Evolutionary conservation across 108 stramenopile genomes (phyloP).

Genomic region (Bacterosira constricta): DNA sequence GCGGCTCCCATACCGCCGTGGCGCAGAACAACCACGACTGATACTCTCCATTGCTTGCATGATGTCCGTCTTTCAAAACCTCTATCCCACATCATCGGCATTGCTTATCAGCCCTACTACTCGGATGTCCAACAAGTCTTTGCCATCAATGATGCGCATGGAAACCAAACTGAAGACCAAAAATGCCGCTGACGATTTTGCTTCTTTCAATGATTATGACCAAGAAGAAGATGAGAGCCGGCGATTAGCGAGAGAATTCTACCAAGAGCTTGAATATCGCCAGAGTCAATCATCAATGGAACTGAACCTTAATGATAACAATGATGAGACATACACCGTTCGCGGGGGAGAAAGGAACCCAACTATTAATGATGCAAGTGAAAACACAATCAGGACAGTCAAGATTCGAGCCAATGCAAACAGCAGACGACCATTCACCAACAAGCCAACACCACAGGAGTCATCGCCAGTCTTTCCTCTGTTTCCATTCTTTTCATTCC

Average conservation of each 20-base stretch:
- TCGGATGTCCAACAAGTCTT: neutral
- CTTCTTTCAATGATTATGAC: neutral
- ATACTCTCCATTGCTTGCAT: neutral
- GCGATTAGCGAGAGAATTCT: constrained; percentile 29
- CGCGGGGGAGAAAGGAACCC: no score
- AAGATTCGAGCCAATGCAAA: no score
- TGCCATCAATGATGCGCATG: neutral
- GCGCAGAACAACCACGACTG: neutral
- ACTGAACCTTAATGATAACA: neutral
- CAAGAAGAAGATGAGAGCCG: constrained; percentile 9
- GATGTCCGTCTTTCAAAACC: neutral
- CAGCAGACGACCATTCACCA: neutral
- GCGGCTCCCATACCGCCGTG: no score
- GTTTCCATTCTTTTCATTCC: constrained; percentile 1
- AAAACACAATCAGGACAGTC: neutral
- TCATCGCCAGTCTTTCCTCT: neutral
- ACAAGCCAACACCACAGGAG: neutral
- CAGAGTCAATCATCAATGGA: constrained; percentile 9
- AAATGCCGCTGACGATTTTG: neutral
- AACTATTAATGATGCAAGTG: neutral
- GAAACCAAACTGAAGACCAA: neutral
- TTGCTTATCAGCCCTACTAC: neutral
- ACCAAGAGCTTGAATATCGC: constrained; percentile 29
- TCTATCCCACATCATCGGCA: neutral
- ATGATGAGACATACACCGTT: neutral